Evolutionary conservation across 352 stramenopile genomes (phyloP).

Genomic region (Discostella stelligera): DNA sequence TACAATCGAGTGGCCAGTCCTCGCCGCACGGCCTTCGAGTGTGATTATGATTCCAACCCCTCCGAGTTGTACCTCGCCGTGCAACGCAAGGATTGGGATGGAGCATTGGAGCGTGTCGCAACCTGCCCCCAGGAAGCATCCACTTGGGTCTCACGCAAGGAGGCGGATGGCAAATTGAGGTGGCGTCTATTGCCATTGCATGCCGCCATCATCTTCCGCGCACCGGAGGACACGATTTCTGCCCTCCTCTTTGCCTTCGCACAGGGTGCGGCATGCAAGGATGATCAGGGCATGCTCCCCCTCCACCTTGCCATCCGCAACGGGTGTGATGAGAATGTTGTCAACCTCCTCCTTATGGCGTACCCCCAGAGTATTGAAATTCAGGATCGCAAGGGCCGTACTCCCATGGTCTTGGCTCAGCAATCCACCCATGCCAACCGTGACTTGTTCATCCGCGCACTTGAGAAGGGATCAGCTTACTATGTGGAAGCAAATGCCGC

Average conservation of each 20-base stretch:
- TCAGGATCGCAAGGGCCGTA: slow-evolving; percentile 76
- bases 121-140: slow-evolving; percentile 49
- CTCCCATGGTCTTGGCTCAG: slow-evolving; percentile 70
- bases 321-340: slow-evolving; percentile 52
- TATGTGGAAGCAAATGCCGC: slow-evolving; percentile 40
- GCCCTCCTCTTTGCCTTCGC: slow-evolving; percentile 61
- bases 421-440: slow-evolving; percentile 56
- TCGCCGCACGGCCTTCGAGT: slow-evolving; percentile 44
- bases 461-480: slow-evolving; percentile 55
- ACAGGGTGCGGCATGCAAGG: slow-evolving; percentile 57
- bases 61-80: slow-evolving; percentile 70
- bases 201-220: slow-evolving; percentile 78
- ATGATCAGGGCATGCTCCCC: slow-evolving; percentile 80
- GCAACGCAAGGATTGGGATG: slow-evolving; percentile 74
- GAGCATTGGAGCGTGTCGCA: slow-evolving; percentile 30
- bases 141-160: slow-evolving; percentile 70
- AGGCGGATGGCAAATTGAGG: slow-evolving; percentile 65
- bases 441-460: slow-evolving; percentile 58
- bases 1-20: neutral
- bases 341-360: slow-evolving; percentile 64
- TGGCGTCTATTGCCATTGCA: slow-evolving; percentile 80
- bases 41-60: slow-evolving; percentile 74
- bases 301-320: slow-evolving; percentile 77
- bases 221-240: slow-evolving; percentile 61
- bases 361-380: slow-evolving; percentile 73